These are phyloP conservation scores for Thalassia testudinum DNA, from an alignment of 116 monocot genomes.

Conservation along the genomic window DNA sequence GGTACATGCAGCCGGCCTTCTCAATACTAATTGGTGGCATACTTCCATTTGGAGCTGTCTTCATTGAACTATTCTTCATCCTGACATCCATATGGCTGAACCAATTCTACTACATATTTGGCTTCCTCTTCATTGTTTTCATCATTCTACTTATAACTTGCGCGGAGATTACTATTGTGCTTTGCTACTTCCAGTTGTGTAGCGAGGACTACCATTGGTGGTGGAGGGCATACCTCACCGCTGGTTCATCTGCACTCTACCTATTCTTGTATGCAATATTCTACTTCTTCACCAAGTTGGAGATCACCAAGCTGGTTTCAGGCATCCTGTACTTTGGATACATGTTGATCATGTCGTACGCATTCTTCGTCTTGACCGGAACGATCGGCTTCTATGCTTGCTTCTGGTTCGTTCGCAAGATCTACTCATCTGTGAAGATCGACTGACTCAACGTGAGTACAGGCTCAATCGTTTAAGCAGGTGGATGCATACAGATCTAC, in stretches of 20 bases:
- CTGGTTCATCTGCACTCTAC: slow-evolving; percentile 18
- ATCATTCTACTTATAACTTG: slow-evolving; percentile 16
- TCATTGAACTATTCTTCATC: slow-evolving; percentile 25
- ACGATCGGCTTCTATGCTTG: slow-evolving; percentile 19
- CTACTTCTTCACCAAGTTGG: slow-evolving; percentile 22
- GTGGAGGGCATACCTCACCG: slow-evolving; percentile 21
- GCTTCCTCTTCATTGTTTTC: slow-evolving; percentile 18
- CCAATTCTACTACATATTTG: slow-evolving; percentile 24
- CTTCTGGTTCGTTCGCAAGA: slow-evolving; percentile 18
- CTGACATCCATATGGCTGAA: slow-evolving; percentile 21
- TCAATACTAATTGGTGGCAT: slow-evolving; percentile 17
- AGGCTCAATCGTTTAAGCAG: too few relatives aligned
- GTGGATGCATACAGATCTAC: too few relatives aligned
- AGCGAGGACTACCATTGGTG: slow-evolving; percentile 15
- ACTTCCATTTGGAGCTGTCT: slow-evolving; percentile 19
- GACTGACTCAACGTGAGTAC: neutral
- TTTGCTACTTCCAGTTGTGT: slow-evolving; percentile 20
- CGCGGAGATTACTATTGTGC: slow-evolving; percentile 18
- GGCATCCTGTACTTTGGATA: slow-evolving; percentile 22
- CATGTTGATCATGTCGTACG: slow-evolving; percentile 16
- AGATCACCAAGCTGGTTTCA: slow-evolving; percentile 16
- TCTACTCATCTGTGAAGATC: slow-evolving; percentile 21
- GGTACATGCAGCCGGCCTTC: slow-evolving; percentile 19
- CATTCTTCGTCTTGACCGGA: slow-evolving; percentile 19
- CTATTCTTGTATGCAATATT: slow-evolving; percentile 15